Evolutionary conservation across 2,329 filamentous ascomycete species (phyloP).

Genomic region (Fusarium anthophilum): DNA sequence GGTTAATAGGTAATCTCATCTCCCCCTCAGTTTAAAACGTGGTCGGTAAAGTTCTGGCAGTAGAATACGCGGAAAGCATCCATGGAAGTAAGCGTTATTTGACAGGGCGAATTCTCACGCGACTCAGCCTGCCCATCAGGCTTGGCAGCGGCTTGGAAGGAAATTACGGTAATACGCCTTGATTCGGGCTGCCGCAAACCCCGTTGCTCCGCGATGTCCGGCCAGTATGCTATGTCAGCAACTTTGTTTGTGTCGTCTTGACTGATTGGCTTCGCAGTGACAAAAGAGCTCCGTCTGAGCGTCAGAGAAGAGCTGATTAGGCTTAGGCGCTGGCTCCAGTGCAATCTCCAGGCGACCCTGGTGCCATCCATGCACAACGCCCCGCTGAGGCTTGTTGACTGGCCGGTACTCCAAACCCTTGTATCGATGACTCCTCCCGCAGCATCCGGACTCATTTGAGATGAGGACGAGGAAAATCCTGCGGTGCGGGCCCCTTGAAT

Average conservation of each 20-base stretch:
- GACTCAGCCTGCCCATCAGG: slow-evolving; percentile 29
- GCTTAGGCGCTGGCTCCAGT: slow-evolving; percentile 35
- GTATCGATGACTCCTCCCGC: slow-evolving; percentile 43
- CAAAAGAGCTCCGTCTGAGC: slow-evolving; percentile 31
- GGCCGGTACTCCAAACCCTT: slow-evolving; percentile 34
- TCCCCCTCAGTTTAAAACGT: slow-evolving; percentile 20
- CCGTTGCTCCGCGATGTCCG: slow-evolving; percentile 39
- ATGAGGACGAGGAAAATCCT: slow-evolving; percentile 28
- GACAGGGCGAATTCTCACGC: slow-evolving; percentile 35
- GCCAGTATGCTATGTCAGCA: slow-evolving; percentile 36
- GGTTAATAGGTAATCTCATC: background rate
- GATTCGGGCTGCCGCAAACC: slow-evolving; percentile 38
- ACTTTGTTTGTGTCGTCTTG: slow-evolving; percentile 14
- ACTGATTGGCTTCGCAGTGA: slow-evolving; percentile 29
- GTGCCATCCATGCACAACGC: slow-evolving; percentile 24
- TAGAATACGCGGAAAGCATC: slow-evolving; percentile 20
- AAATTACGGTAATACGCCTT: slow-evolving; percentile 43
- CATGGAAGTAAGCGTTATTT: slow-evolving; percentile 11
- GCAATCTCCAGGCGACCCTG: slow-evolving; percentile 40
- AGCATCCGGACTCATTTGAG: slow-evolving; percentile 40
- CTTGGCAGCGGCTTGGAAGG: slow-evolving; percentile 38
- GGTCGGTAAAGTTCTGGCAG: background rate
- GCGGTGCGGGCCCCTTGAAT: slow-evolving; percentile 20
- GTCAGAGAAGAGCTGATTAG: slow-evolving; percentile 37
- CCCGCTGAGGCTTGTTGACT: slow-evolving; percentile 37